phyloP scores from a whole-genome alignment of 2,329 filamentous ascomycete genomes.

The Fusarium sp. region DNA sequence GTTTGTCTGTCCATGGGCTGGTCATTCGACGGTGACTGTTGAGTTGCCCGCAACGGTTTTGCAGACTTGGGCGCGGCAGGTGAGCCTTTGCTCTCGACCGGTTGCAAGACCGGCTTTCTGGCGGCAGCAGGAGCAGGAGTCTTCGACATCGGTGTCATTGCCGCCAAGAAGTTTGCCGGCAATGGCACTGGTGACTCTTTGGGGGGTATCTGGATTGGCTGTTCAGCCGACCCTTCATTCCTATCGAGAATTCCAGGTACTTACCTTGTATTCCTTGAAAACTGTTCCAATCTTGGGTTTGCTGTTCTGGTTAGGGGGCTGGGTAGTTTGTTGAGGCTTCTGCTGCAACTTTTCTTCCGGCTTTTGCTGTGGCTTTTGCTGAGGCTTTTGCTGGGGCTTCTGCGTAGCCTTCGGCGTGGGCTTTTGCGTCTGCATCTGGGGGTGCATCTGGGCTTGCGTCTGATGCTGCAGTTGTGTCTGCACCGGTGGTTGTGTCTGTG shows the following conservation, averaged over 20 bases:
- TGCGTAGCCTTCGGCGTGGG: not conserved
- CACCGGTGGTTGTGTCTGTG: not conserved
- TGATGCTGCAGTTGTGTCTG: not conserved
- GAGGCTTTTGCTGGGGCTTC: slow-evolving; percentile 1
- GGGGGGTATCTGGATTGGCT: slow-evolving; percentile 50
- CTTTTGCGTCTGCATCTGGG: not conserved
- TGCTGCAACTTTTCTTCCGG: slow-evolving; percentile 1
- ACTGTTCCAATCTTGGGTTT: slow-evolving; percentile 44
- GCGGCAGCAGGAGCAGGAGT: slow-evolving; percentile 33
- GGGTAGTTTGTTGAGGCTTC: slow-evolving; percentile 12
- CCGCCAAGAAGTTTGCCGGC: slow-evolving; percentile 58
- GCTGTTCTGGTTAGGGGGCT: slow-evolving; percentile 24
- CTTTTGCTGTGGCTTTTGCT: not conserved
- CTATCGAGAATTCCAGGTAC: slow-evolving; percentile 44
- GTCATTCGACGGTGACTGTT: slow-evolving; percentile 28
- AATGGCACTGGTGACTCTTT: slow-evolving; percentile 61
- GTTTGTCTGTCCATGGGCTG: slow-evolving; percentile 11
- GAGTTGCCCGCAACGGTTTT: not conserved
- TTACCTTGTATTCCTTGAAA: slow-evolving; percentile 52
- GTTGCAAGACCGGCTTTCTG: slow-evolving; percentile 29
- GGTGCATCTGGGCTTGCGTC: not conserved
- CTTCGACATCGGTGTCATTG: slow-evolving; percentile 51
- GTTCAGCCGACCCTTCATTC: slow-evolving; percentile 48
- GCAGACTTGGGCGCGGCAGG: slow-evolving; percentile 5
- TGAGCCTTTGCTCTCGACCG: slow-evolving; percentile 5